Conservation (phyloP, 176 grass and related monocot species). For the Alloteropsis semialata region DNA sequence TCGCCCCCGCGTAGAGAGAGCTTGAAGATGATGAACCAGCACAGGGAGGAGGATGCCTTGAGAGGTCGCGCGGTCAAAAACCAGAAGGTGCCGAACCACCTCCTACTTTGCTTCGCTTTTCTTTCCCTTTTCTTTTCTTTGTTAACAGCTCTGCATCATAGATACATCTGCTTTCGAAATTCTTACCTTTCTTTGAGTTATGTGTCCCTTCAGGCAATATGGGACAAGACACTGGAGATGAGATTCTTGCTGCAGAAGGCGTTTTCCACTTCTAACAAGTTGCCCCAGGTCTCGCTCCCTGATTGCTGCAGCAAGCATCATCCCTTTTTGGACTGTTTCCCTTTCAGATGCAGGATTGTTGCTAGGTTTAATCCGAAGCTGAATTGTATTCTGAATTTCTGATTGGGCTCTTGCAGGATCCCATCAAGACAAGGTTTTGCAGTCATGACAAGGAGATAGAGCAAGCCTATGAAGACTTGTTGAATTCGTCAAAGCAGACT, state of each 20-base stretch:
- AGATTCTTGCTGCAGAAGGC: constrained; percentile 81
- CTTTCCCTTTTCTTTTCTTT: not conserved
- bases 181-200: constrained; percentile 7
- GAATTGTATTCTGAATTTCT: not conserved
- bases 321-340: not conserved
- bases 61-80: constrained; percentile 73
- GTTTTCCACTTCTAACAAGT: constrained; percentile 87
- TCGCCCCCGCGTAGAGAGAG: constrained; percentile 18
- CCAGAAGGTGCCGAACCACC: constrained; percentile 51
- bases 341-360: not conserved
- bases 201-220: constrained; percentile 53
- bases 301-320: not conserved
- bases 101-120: not conserved
- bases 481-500: constrained; percentile 59
- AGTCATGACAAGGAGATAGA: constrained; percentile 49
- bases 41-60: constrained; percentile 70
- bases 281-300: constrained; percentile 63
- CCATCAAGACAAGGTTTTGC: constrained; percentile 63
- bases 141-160: not conserved
- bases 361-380: not conserved
- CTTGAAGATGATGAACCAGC: constrained; percentile 59
- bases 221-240: constrained; percentile 86
- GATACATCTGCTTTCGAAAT: not conserved
- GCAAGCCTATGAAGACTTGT: constrained; percentile 64
- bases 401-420: constrained; percentile 53